These are phyloP conservation scores for Rosa chinensis DNA, from an alignment of 306 rosid genomes.

Conservation along the genomic window DNA sequence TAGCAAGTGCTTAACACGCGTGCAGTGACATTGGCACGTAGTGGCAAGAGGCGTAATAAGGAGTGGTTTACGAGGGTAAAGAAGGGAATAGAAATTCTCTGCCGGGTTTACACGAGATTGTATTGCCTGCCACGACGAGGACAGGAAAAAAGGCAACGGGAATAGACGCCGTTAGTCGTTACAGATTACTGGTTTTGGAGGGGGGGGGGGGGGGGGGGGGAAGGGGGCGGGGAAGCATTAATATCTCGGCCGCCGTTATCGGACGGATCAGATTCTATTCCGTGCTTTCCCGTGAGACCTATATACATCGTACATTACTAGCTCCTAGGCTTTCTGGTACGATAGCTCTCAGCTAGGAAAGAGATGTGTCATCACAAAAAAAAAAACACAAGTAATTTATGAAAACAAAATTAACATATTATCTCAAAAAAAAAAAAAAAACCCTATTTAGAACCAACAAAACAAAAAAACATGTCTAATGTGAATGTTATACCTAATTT, in stretches of 20 bases:
- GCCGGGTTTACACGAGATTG: not conserved
- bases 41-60: not conserved
- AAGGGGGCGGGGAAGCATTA: not conserved
- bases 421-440: too few species aligned
- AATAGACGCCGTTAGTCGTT: not conserved
- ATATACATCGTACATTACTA: not conserved
- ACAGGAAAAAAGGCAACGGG: not conserved
- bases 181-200: too few species aligned
- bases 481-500: not conserved
- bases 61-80: not conserved
- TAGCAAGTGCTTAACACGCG: not conserved
- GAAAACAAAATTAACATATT: not conserved
- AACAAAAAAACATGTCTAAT: too few species aligned
- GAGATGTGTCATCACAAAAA: not conserved
- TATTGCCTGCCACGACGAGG: not conserved
- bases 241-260: not conserved
- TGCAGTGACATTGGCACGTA: accelerated
- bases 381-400: too few species aligned
- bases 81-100: not conserved
- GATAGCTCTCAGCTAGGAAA: not conserved
- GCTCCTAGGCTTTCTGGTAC: not conserved
- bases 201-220: too few species aligned
- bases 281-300: not conserved
- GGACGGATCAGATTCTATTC: not conserved
- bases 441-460: too few species aligned